Percentiles rank a stretch among this genome's conserved stretches.
phyloP scores from a whole-genome alignment of 2,329 filamentous ascomycete genomes.

The Colletotrichum lindemuthianum region DNA sequence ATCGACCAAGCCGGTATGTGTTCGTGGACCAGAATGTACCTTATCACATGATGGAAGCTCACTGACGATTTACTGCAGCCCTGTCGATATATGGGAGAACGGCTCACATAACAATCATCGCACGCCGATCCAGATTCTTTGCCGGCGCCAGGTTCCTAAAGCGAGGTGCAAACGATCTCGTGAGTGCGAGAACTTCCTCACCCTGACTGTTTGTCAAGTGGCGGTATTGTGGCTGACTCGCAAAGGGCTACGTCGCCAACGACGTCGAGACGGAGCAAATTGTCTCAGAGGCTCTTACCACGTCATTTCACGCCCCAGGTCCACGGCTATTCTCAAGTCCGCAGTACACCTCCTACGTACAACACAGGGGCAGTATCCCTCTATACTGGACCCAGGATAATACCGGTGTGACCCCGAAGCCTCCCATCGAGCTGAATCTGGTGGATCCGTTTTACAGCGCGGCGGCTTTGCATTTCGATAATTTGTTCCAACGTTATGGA shows the following conservation, averaged over 20 bases:
- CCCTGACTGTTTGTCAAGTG: background rate
- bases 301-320: conserved; percentile 93
- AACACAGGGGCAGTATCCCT: conserved; percentile 96
- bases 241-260: conserved; percentile 88
- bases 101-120: conserved; percentile 93
- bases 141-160: conserved; percentile 95
- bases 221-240: background rate
- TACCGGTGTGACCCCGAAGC: conserved; percentile 94
- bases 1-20: conserved; percentile 82
- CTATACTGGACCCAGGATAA: conserved; percentile 98
- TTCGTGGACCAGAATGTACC: background rate
- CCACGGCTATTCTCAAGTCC: conserved; percentile 87
- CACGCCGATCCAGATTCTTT: conserved; percentile 89
- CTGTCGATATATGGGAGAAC: conserved; percentile 87
- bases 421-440: conserved; percentile 94
- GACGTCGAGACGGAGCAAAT: conserved; percentile 99
- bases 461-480: conserved; percentile 93
- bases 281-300: conserved; percentile 92
- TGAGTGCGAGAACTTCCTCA: conserved; percentile 40
- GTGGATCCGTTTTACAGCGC: conserved; percentile 95
- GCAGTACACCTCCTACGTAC: conserved; percentile 94
- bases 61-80: conserved; percentile 51
- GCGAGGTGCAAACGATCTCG: conserved; percentile 88
- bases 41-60: background rate
- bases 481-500: conserved; percentile 92